Percentiles rank a stretch among this genome's conserved stretches.
Conservation (phyloP, 2,329 filamentous ascomycete species). For the Fusarium globosum region DNA sequence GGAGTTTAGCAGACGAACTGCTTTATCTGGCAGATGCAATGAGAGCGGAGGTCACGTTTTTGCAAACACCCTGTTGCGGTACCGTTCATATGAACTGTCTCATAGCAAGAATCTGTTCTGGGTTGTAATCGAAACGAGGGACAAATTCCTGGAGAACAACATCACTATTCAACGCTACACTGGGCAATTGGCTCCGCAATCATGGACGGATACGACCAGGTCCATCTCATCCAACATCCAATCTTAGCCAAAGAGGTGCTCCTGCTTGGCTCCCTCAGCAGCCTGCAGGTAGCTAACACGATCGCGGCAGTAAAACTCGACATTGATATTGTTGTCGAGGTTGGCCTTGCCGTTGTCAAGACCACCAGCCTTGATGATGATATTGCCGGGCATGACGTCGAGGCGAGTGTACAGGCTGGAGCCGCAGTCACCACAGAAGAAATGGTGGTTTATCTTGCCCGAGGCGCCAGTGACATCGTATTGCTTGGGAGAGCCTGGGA, state of each 20-base stretch:
- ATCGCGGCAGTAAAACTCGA: slow-evolving; percentile 66
- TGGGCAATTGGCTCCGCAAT: neutral
- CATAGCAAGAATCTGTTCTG: neutral
- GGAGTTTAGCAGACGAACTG: neutral
- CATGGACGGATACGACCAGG: neutral
- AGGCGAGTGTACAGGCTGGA: slow-evolving; percentile 63
- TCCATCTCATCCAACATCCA: neutral
- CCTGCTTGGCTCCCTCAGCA: slow-evolving; percentile 61
- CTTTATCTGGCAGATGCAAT: neutral
- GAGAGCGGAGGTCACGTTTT: neutral
- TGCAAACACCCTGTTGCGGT: neutral
- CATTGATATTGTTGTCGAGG: slow-evolving; percentile 55
- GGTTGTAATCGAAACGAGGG: neutral
- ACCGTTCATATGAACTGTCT: neutral
- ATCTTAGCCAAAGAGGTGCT: slow-evolving; percentile 45
- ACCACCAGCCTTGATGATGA: slow-evolving; percentile 62
- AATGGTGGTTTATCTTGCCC: slow-evolving; percentile 66
- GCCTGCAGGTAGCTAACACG: slow-evolving; percentile 57
- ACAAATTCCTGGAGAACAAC: neutral
- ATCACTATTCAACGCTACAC: neutral
- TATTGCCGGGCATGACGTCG: slow-evolving; percentile 63
- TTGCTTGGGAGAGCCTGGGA: slow-evolving; percentile 56
- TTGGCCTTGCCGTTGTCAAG: slow-evolving; percentile 61
- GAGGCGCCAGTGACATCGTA: slow-evolving; percentile 60
- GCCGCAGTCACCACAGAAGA: slow-evolving; percentile 65